A percentile compares a stretch with the other conserved stretches of the same genome.
These are phyloP conservation scores for Rhizophagus prolifer DNA, from an alignment of 192 early-diverging fungal species.

Conservation along the genomic window DNA sequence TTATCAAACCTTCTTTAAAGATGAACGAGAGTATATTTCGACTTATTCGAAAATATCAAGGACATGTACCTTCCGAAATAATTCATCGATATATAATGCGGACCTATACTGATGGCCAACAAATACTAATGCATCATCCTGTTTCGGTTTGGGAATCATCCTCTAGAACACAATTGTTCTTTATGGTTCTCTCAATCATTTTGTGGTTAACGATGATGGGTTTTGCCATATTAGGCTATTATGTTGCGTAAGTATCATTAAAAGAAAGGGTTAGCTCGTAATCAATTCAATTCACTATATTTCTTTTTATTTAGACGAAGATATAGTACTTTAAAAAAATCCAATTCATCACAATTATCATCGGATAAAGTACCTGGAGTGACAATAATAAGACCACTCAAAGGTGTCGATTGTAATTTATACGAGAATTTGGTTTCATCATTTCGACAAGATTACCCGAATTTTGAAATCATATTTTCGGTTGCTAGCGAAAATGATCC, in stretches of 20 bases:
- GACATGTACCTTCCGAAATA: neutral
- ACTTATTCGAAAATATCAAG: slow-evolving; percentile 1
- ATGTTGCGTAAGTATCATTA: slow-evolving; percentile 16
- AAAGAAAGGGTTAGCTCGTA: neutral
- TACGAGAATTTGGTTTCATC: slow-evolving; percentile 79
- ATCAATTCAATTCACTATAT: neutral
- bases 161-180: slow-evolving; percentile 38
- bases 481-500: slow-evolving; percentile 83
- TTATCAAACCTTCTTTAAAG: neutral
- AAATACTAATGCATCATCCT: slow-evolving; percentile 11
- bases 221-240: neutral
- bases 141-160: slow-evolving; percentile 39
- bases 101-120: slow-evolving; percentile 2
- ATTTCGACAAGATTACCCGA: slow-evolving; percentile 86
- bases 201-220: slow-evolving; percentile 36
- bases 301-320: slow-evolving; percentile 30
- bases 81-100: neutral
- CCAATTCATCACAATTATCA: slow-evolving; percentile 41
- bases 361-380: slow-evolving; percentile 66
- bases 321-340: slow-evolving; percentile 36
- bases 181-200: slow-evolving; percentile 43
- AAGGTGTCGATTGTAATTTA: slow-evolving; percentile 87
- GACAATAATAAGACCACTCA: slow-evolving; percentile 90
- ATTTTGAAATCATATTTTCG: slow-evolving; percentile 86
- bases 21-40: slow-evolving; percentile 4